phyloP scores from a whole-genome alignment of 805 yeast species.

The Saccharomycopsis babjevae region DNA sequence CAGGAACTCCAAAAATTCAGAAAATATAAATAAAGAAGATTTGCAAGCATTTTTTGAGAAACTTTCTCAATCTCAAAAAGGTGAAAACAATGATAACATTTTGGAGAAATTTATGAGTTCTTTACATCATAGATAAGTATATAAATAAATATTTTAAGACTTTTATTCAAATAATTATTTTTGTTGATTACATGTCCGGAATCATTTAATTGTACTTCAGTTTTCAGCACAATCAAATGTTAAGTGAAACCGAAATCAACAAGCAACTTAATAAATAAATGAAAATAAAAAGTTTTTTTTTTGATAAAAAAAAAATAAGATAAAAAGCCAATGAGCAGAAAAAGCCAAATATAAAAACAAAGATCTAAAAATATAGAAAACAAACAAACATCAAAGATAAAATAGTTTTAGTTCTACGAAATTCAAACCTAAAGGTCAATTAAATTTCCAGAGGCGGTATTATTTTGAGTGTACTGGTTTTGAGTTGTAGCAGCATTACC shows the following conservation, averaged over 20 bases:
- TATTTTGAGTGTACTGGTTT: conserved; percentile 1
- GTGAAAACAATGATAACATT: neutral
- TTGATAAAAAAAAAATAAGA: neutral
- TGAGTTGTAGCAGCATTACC: conserved; percentile 49
- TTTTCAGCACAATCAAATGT: neutral
- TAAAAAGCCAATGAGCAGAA: neutral
- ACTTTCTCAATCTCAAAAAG: neutral
- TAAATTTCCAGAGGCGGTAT: conserved; percentile 9
- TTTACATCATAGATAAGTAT: neutral
- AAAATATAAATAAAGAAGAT: neutral
- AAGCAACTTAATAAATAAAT: neutral
- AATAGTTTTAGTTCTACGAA: neutral
- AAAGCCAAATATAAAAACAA: neutral
- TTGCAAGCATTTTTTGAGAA: neutral
- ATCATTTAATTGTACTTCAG: too few species aligned
- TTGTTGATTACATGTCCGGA: too few species aligned
- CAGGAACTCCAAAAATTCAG: neutral
- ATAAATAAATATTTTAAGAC: neutral
- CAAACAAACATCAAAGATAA: neutral
- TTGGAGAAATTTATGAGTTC: neutral
- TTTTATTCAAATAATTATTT: neutral
- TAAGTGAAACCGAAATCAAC: neutral
- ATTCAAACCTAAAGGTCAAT: conserved; percentile 12
- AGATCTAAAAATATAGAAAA: neutral
- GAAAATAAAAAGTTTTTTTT: neutral